Percentiles rank a stretch among this genome's conserved stretches.
Evolutionary conservation across 805 yeast species (phyloP).

Genomic region (Zygosaccharomyces bailii): DNA sequence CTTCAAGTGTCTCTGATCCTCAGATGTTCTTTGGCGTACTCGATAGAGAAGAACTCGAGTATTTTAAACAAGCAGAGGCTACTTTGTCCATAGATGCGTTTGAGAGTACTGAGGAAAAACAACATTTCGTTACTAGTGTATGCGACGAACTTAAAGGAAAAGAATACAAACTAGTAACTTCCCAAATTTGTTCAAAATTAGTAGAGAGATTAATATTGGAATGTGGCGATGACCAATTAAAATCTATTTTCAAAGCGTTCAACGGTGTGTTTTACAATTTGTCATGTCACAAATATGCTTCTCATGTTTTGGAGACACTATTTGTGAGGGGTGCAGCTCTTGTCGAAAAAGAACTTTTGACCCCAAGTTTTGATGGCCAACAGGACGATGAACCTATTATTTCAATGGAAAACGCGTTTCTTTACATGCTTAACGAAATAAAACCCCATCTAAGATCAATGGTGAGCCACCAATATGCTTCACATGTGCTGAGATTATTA

Average conservation of each 20-base stretch:
- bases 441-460: constrained; percentile 56
- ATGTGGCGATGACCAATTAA: constrained; percentile 63
- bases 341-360: constrained; percentile 67
- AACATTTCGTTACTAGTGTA: constrained; percentile 69
- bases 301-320: constrained; percentile 89
- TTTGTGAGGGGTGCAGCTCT: constrained; percentile 70
- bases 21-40: constrained; percentile 78
- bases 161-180: constrained; percentile 86
- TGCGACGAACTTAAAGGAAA: constrained; percentile 84
- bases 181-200: constrained; percentile 90
- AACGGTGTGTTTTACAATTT: constrained; percentile 71
- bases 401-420: constrained; percentile 63
- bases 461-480: constrained; percentile 75
- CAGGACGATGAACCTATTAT: constrained; percentile 40
- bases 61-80: constrained; percentile 89
- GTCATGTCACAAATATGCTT: constrained; percentile 83
- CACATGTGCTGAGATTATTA: constrained; percentile 77
- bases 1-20: constrained; percentile 17
- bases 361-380: constrained; percentile 38
- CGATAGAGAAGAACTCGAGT: constrained; percentile 79
- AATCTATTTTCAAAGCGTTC: constrained; percentile 61
- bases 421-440: constrained; percentile 63
- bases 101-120: constrained; percentile 65
- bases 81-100: constrained; percentile 79
- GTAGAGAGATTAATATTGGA: constrained; percentile 78